phyloP scores from a whole-genome alignment of 768 basidiomycete genomes.

The Phylloporus sp. region DNA sequence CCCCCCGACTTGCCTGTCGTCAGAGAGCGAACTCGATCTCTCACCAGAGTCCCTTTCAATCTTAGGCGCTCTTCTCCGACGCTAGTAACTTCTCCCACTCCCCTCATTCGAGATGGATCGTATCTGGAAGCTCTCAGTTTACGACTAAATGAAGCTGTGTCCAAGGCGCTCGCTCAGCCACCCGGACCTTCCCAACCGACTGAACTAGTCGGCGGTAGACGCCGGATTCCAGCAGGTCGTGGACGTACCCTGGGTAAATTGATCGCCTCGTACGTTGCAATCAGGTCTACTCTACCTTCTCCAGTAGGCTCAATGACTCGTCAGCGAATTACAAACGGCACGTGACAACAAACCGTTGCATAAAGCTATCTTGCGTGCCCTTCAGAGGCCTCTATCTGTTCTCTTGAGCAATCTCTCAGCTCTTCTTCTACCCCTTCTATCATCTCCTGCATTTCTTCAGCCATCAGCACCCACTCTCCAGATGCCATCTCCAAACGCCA shows the following conservation, averaged over 20 bases:
- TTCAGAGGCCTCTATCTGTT: constrained; percentile 75
- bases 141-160: constrained; percentile 77
- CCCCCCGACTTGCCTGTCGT: constrained; percentile 34
- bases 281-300: constrained; percentile 5
- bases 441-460: constrained; percentile 56
- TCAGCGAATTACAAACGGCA: constrained; percentile 65
- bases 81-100: constrained; percentile 30
- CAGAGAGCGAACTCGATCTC: constrained; percentile 46
- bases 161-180: constrained; percentile 67
- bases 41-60: constrained; percentile 55
- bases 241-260: constrained; percentile 61
- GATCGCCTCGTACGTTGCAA: constrained; percentile 59
- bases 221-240: constrained; percentile 70
- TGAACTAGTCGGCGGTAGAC: constrained; percentile 60
- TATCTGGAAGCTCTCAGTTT: constrained; percentile 73
- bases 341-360: constrained; percentile 59
- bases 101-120: constrained; percentile 69
- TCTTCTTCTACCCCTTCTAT: constrained; percentile 59
- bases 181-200: constrained; percentile 43
- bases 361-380: constrained; percentile 63
- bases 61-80: constrained; percentile 52
- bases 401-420: constrained; percentile 65
- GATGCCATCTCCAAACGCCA: constrained; percentile 51
- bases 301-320: constrained; percentile 11
- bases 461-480: constrained; percentile 48